Percentiles rank a stretch among this genome's conserved stretches.
These are phyloP conservation scores for Microcera coccophila DNA, from an alignment of 2,329 filamentous ascomycete genomes.

Conservation along the genomic window DNA sequence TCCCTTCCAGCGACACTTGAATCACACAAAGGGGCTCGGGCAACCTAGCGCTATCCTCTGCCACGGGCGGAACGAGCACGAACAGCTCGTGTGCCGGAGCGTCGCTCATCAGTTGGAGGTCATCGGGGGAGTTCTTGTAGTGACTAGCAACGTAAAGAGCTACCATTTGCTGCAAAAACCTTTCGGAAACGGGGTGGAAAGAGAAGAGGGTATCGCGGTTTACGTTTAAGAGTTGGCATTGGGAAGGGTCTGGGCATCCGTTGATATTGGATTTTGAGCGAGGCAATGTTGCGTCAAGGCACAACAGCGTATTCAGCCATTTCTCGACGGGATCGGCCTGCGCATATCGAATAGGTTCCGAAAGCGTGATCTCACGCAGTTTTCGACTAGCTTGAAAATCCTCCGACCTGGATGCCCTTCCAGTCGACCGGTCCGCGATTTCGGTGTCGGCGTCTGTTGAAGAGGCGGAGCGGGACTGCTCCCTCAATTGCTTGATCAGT, in stretches of 20 bases:
- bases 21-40: constrained; percentile 94
- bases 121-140: constrained; percentile 97
- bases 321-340: constrained; percentile 88
- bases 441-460: constrained; percentile 58
- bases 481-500: constrained; percentile 91
- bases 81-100: constrained; percentile 95
- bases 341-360: constrained; percentile 91
- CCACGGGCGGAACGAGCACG: constrained; percentile 82
- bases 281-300: constrained; percentile 86
- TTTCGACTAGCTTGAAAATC: constrained; percentile 67
- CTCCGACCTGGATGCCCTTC: constrained; percentile 62
- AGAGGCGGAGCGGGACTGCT: constrained; percentile 72
- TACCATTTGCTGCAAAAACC: constrained; percentile 97
- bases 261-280: constrained; percentile 67
- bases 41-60: constrained; percentile 70
- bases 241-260: constrained; percentile 83
- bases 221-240: constrained; percentile 88
- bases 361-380: constrained; percentile 84
- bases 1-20: constrained; percentile 89
- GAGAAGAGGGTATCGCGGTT: constrained; percentile 98
- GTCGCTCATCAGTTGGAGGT: constrained; percentile 97
- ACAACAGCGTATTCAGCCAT: constrained; percentile 93
- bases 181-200: constrained; percentile 94
- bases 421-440: constrained; percentile 74
- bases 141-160: constrained; percentile 94